Percentiles rank a stretch among this genome's conserved stretches.
phyloP scores from a whole-genome alignment of 2,329 filamentous ascomycete species.

The Colletotrichum noveboracense region DNA sequence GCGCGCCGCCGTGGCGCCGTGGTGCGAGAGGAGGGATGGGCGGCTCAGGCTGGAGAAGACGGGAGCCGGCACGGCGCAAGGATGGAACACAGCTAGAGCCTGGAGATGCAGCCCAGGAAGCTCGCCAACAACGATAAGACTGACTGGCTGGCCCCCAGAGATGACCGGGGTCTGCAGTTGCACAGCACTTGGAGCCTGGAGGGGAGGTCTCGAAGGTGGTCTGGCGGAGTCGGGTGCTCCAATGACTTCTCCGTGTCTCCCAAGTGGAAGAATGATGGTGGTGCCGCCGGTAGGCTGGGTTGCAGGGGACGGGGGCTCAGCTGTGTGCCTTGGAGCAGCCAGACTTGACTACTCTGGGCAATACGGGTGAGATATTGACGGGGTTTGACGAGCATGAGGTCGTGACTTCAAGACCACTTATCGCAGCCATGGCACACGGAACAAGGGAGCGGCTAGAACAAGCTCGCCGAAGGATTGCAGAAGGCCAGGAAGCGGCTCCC shows the following conservation, averaged over 20 bases:
- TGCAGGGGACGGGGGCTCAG: slow-evolving; percentile 12
- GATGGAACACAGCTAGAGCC: neutral
- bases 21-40: neutral
- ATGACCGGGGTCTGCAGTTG: neutral
- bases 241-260: neutral
- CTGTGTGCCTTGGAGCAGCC: neutral
- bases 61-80: slow-evolving; percentile 10
- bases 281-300: slow-evolving; percentile 1
- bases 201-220: slow-evolving; percentile 7
- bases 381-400: neutral
- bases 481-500: neutral
- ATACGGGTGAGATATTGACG: neutral
- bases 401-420: neutral
- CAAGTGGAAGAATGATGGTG: neutral
- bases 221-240: slow-evolving; percentile 3
- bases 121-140: neutral
- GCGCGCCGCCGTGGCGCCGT: neutral
- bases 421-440: neutral
- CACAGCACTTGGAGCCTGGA: slow-evolving; percentile 11
- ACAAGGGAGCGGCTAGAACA: neutral
- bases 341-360: neutral
- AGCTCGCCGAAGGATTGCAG: neutral
- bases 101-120: neutral
- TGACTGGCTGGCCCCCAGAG: neutral
- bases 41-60: neutral